Evolutionary conservation across 306 rosid species (phyloP).

Genomic region (Alnus glutinosa): DNA sequence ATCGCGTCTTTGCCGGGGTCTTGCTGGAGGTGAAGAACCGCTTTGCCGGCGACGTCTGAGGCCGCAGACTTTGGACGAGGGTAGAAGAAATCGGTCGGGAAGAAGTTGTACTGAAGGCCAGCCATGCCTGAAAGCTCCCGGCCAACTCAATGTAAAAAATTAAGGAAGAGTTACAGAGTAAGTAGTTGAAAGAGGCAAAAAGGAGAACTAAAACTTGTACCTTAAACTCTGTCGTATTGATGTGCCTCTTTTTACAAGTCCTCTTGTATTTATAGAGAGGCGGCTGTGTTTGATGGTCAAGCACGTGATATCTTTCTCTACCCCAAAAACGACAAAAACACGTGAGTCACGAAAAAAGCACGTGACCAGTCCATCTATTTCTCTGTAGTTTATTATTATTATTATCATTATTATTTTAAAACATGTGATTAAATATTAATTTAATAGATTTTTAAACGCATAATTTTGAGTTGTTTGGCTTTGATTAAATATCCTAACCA

Average conservation of each 20-base stretch:
- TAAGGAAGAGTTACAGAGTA: not conserved
- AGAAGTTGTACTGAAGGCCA: slow-evolving; percentile 39
- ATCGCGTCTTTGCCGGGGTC: not conserved
- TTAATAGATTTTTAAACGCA: too few species aligned
- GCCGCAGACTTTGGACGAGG: slow-evolving; percentile 13
- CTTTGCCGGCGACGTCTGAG: not conserved
- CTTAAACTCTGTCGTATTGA: not conserved
- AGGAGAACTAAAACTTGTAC: not conserved
- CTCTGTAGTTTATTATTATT: not conserved
- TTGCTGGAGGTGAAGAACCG: not conserved
- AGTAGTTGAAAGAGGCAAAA: too few species aligned
- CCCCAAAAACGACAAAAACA: not conserved
- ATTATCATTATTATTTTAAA: too few species aligned
- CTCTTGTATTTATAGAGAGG: not conserved
- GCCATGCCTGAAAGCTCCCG: slow-evolving; percentile 16
- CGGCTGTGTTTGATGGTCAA: not conserved
- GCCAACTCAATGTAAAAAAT: too few species aligned
- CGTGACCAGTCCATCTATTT: too few species aligned
- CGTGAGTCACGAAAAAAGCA: too few species aligned
- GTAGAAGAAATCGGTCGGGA: slow-evolving; percentile 29
- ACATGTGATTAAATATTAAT: too few species aligned
- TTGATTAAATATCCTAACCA: too few species aligned
- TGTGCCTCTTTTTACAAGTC: not conserved
- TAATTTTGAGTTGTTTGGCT: too few species aligned
- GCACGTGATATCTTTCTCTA: not conserved